Evolutionary conservation across 768 basidiomycete species (phyloP).

Genomic region (Hygrocybe punicea): DNA sequence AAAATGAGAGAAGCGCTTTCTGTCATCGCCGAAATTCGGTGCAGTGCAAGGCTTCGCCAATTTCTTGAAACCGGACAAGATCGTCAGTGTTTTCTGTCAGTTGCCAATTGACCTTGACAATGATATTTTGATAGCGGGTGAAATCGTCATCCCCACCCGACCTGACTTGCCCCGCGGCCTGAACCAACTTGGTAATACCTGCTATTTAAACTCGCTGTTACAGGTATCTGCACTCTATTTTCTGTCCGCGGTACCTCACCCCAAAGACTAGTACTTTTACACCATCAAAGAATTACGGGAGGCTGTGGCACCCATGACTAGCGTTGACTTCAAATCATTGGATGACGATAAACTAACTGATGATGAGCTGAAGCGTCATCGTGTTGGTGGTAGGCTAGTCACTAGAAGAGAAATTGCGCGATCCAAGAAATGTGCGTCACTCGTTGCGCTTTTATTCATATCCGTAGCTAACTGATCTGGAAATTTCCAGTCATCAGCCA

Average conservation of each 20-base stretch:
- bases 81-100: constrained; percentile 55
- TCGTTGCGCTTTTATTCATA: background rate
- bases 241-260: background rate
- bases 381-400: constrained; percentile 84
- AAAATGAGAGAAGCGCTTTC: constrained; percentile 69
- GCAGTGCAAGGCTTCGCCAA: constrained; percentile 66
- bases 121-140: constrained; percentile 51
- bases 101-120: background rate
- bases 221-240: constrained; percentile 43
- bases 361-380: constrained; percentile 76
- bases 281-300: constrained; percentile 89
- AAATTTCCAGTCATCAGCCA: constrained; percentile 65
- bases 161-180: constrained; percentile 79
- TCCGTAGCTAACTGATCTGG: constrained; percentile 10
- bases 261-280: constrained; percentile 73
- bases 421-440: constrained; percentile 73
- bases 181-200: constrained; percentile 86
- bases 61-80: constrained; percentile 66
- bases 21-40: constrained; percentile 70
- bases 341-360: constrained; percentile 74
- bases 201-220: constrained; percentile 77
- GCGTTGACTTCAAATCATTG: constrained; percentile 50
- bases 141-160: constrained; percentile 47
- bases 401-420: constrained; percentile 77
- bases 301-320: constrained; percentile 60